Conservation (phyloP, 768 basidiomycete species). For the Mycena crocata region DNA sequence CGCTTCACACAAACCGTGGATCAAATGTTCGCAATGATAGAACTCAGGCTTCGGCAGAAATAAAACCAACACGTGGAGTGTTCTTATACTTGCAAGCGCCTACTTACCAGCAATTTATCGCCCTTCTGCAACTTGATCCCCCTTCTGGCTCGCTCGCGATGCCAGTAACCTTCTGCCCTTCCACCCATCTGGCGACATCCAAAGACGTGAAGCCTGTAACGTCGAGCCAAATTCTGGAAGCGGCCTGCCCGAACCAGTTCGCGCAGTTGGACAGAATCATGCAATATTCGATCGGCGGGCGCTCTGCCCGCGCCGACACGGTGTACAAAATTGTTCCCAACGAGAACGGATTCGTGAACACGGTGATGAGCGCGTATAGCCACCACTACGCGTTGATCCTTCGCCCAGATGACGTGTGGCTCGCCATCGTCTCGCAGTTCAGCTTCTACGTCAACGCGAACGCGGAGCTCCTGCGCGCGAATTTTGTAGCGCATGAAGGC, state of each 20-base stretch:
- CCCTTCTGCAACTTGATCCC: not conserved
- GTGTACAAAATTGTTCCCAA: not conserved
- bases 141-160: not conserved
- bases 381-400: slow-evolving; percentile 45
- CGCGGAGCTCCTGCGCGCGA: slow-evolving; percentile 44
- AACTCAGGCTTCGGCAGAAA: not conserved
- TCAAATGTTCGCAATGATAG: slow-evolving; percentile 10
- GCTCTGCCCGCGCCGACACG: not conserved
- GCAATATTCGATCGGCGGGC: slow-evolving; percentile 10
- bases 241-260: slow-evolving; percentile 8
- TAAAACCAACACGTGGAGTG: not conserved
- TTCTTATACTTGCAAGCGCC: not conserved
- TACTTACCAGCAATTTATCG: not conserved
- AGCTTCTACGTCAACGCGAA: slow-evolving; percentile 55
- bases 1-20: too few species aligned
- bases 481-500: slow-evolving; percentile 43
- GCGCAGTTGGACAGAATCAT: not conserved
- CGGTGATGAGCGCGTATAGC: slow-evolving; percentile 8
- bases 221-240: not conserved
- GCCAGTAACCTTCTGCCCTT: slow-evolving; percentile 10
- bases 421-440: slow-evolving; percentile 53
- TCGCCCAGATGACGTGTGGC: slow-evolving; percentile 64
- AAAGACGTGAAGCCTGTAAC: not conserved
- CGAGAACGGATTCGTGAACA: slow-evolving; percentile 6
- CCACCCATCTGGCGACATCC: not conserved